Evolutionary conservation across 1,284 basidiomycete species (phyloP).

Genomic region (Malassezia furfur): DNA sequence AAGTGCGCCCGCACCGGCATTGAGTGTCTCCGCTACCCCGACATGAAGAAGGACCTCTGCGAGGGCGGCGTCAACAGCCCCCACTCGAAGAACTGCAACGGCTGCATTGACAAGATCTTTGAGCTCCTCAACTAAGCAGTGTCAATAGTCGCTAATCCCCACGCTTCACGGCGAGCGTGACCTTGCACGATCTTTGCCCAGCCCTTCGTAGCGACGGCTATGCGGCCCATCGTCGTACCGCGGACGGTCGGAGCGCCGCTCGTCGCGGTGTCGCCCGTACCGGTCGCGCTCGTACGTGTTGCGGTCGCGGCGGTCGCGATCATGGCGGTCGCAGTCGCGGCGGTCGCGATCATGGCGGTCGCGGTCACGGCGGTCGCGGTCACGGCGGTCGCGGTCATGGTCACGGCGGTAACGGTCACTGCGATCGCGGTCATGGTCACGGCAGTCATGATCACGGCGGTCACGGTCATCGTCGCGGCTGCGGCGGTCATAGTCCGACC

Average conservation of each 20-base stretch:
- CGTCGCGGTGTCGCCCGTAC: too few relatives aligned
- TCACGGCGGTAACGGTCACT: neutral
- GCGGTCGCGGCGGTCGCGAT: neutral
- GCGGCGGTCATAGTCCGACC: too few relatives aligned
- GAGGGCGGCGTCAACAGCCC: neutral
- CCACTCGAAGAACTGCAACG: neutral
- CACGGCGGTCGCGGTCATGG: neutral
- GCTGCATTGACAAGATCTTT: neutral
- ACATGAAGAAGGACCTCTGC: neutral
- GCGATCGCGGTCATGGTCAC: too few relatives aligned
- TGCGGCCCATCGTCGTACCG: too few relatives aligned
- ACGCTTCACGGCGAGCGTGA: too few relatives aligned
- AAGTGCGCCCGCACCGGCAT: neutral
- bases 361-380: neutral
- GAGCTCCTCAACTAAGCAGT: neutral
- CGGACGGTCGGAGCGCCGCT: too few relatives aligned
- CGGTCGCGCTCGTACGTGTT: too few relatives aligned
- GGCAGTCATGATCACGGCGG: too few relatives aligned
- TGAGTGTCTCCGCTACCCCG: neutral
- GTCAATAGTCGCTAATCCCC: neutral
- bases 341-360: neutral
- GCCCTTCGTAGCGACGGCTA: too few relatives aligned
- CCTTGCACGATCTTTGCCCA: too few relatives aligned
- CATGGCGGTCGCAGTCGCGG: neutral
- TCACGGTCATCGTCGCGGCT: too few relatives aligned